Evolutionary conservation across 768 basidiomycete species (phyloP), one percentile per base, ranked within the genome.

Genomic region (Tylopilus felleus): DNA sequence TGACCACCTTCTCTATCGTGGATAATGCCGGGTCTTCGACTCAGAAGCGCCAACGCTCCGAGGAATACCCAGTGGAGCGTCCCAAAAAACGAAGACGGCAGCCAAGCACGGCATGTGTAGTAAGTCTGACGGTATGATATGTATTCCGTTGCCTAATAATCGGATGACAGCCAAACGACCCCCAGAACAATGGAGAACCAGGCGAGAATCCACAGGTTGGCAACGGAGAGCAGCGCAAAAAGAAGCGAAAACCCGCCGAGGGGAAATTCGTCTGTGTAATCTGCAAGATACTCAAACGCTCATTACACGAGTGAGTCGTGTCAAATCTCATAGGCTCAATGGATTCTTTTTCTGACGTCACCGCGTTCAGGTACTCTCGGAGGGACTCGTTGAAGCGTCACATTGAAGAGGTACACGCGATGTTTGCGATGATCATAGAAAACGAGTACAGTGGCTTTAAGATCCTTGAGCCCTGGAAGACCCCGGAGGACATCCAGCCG

Each of bases 341-440:
- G 12, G 12, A 4, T 13, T 23, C 5, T 35, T 42, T 35, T 21
- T 3, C 36, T 61, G 3, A 60, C 3, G 17, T 16, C 3, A 21
- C 14, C 51, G 17, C 8, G 13, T 40, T 17, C 22, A 60, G 59
- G 10, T 8, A 46, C 1, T 56, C 59, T 12, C 44, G 54, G 4
- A 61, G 19, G 23, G 59, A 60, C 14, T 17, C 45, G 1, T 14
- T 56, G 16, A 61, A 60, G 19, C 46, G 59, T 21, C 59, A 60
- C 12, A 21, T 57, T 27, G 0, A 0, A 1, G 13, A 0, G 8
- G 1, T 19, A 4, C 56, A 57, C 10, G 0, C 1, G 0, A 0
- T 39, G 0, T 55, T 54, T 2, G 0, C 16, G 19, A 7, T 21
- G 1, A 35, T 57, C 13, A 3, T 13, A 2, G 0, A 3, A 6